These are phyloP conservation scores for Phialocephala subalpina DNA, from an alignment of 2,329 filamentous ascomycete species.

Conservation along the genomic window DNA sequence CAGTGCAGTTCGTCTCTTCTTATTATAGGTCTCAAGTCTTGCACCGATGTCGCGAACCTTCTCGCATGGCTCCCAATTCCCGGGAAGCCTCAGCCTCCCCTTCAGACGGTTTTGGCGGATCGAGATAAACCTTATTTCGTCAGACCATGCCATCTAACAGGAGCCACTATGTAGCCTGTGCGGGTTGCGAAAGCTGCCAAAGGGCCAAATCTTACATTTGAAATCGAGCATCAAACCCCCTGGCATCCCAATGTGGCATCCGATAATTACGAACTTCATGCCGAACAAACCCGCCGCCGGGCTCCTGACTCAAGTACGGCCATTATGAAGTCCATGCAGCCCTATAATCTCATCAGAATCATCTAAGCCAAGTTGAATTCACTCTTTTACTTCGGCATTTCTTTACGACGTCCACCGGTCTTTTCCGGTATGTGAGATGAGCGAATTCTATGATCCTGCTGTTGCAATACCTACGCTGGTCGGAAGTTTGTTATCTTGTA, in stretches of 20 bases:
- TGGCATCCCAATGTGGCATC: not conserved
- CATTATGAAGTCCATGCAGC: not conserved
- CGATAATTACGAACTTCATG: too few relatives aligned
- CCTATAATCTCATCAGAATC: not conserved
- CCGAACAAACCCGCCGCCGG: too few relatives aligned
- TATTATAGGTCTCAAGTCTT: too few relatives aligned
- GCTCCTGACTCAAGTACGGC: not conserved
- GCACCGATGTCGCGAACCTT: too few relatives aligned
- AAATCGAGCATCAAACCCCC: not conserved
- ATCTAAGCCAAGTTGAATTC: not conserved
- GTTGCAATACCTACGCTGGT: constrained; percentile 4
- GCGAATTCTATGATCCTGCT: not conserved
- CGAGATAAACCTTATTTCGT: not conserved
- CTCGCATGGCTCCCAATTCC: too few relatives aligned
- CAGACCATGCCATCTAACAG: not conserved
- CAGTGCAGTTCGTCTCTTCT: too few relatives aligned
- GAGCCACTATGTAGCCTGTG: not conserved
- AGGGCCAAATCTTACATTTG: not conserved
- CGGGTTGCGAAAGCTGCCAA: not conserved
- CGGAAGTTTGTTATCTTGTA: constrained; percentile 3
- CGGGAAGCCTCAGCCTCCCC: too few relatives aligned
- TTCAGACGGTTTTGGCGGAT: not conserved
- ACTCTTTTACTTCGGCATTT: not conserved
- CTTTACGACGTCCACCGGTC: not conserved
- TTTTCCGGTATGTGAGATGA: not conserved